These are phyloP conservation scores for Coniochaeta sp. DNA, from an alignment of 2,329 filamentous ascomycete species.

Conservation along the genomic window DNA sequence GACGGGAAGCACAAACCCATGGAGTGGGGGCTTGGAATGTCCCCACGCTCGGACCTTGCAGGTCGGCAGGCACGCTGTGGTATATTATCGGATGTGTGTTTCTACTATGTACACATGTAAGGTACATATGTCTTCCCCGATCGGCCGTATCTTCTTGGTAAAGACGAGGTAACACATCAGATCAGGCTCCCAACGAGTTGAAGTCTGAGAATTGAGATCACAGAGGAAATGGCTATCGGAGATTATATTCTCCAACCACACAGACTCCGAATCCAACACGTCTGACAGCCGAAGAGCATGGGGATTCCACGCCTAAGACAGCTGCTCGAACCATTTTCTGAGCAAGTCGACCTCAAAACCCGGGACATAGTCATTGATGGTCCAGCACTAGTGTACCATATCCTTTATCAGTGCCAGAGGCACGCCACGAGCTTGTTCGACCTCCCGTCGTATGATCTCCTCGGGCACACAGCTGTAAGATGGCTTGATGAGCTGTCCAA, in stretches of 20 bases:
- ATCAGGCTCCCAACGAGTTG: background rate
- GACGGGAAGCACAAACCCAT: background rate
- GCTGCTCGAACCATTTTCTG: slow-evolving; percentile 45
- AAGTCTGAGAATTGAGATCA: background rate
- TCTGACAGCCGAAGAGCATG: slow-evolving; percentile 28
- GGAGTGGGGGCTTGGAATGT: background rate
- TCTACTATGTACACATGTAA: no score
- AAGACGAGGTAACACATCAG: no score
- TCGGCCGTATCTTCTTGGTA: no score
- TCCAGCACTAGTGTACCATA: slow-evolving; percentile 67
- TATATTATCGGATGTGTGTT: no score
- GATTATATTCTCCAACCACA: background rate
- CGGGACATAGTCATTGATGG: slow-evolving; percentile 60
- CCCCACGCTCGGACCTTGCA: background rate
- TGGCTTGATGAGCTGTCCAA: slow-evolving; percentile 56
- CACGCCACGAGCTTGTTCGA: slow-evolving; percentile 29
- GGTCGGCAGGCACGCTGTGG: no score
- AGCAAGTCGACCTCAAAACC: slow-evolving; percentile 29
- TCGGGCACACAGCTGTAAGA: slow-evolving; percentile 48
- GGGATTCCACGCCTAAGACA: slow-evolving; percentile 51
- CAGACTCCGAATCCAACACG: background rate
- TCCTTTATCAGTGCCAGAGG: slow-evolving; percentile 49
- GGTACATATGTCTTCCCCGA: no score
- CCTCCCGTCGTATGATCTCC: slow-evolving; percentile 54
- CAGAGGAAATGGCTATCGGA: background rate